phyloP scores from a whole-genome alignment of 805 yeast genomes.

The Zygotorulaspora florentina region DNA sequence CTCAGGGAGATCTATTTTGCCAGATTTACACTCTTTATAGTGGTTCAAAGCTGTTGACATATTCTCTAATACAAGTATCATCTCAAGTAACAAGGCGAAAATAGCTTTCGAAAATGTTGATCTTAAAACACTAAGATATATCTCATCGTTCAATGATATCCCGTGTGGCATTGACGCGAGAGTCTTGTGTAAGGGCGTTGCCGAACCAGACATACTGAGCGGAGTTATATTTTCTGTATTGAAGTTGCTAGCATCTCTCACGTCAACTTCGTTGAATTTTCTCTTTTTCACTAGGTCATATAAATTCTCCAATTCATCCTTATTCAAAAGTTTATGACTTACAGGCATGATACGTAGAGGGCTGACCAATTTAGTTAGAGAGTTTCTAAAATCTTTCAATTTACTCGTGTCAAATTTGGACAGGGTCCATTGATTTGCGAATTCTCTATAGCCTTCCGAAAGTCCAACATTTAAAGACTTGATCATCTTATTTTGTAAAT shows the following conservation, averaged over 20 bases:
- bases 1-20: constrained; percentile 8
- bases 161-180: constrained; percentile 3
- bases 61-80: constrained; percentile 30
- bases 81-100: constrained; percentile 31
- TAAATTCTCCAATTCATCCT: constrained; percentile 17
- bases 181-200: constrained; percentile 37
- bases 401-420: constrained; percentile 34
- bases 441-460: constrained; percentile 43
- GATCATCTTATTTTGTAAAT: constrained; percentile 33
- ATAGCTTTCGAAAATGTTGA: constrained; percentile 33
- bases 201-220: constrained; percentile 25
- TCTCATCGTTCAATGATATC: constrained; percentile 9
- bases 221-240: constrained; percentile 13
- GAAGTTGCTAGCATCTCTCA: neutral
- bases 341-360: constrained; percentile 42
- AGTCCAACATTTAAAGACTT: constrained; percentile 32
- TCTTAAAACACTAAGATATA: constrained; percentile 33
- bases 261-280: neutral
- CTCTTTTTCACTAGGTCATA: constrained; percentile 7
- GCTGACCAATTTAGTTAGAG: constrained; percentile 38
- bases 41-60: constrained; percentile 18
- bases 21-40: constrained; percentile 5
- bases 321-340: constrained; percentile 21
- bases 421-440: constrained; percentile 39
- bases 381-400: constrained; percentile 39